Evolutionary conservation across 768 basidiomycete species (phyloP).

Genomic region (Butyriboletus loyo): DNA sequence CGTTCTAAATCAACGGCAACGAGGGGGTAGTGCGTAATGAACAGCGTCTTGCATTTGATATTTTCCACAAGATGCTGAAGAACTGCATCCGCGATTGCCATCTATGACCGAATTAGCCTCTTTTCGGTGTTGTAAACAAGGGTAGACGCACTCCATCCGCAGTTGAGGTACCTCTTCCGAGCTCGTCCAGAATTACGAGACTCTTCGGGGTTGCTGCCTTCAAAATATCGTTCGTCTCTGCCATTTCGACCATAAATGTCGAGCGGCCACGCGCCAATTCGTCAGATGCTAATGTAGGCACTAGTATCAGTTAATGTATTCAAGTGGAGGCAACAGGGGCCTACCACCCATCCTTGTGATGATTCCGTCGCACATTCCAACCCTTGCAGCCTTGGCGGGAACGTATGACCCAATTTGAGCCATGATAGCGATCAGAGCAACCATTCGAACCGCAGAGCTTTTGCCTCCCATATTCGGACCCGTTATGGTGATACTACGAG

Average conservation of each 20-base stretch:
- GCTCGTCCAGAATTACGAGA: constrained; percentile 86
- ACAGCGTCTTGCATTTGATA: constrained; percentile 70
- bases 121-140: not conserved
- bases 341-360: constrained; percentile 87
- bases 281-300: constrained; percentile 62
- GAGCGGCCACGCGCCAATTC: constrained; percentile 84
- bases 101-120: constrained; percentile 39
- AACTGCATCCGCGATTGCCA: constrained; percentile 85
- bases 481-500: constrained; percentile 69
- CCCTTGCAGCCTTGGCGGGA: constrained; percentile 68
- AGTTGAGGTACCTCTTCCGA: constrained; percentile 89
- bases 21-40: constrained; percentile 93
- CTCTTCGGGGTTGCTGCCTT: constrained; percentile 69
- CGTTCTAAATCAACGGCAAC: constrained; percentile 68
- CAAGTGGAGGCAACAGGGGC: constrained; percentile 17
- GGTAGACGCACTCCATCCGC: constrained; percentile 71
- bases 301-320: constrained; percentile 4
- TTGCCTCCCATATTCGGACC: constrained; percentile 90
- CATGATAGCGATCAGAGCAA: constrained; percentile 71
- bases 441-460: constrained; percentile 78
- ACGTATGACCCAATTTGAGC: constrained; percentile 93
- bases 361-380: constrained; percentile 82
- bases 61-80: constrained; percentile 63
- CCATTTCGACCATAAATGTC: constrained; percentile 97
- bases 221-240: constrained; percentile 89